Evolutionary conservation across 441 rosid species (phyloP), one percentile per base, ranked within the genome.

Genomic region (Mallotus repandus): DNA sequence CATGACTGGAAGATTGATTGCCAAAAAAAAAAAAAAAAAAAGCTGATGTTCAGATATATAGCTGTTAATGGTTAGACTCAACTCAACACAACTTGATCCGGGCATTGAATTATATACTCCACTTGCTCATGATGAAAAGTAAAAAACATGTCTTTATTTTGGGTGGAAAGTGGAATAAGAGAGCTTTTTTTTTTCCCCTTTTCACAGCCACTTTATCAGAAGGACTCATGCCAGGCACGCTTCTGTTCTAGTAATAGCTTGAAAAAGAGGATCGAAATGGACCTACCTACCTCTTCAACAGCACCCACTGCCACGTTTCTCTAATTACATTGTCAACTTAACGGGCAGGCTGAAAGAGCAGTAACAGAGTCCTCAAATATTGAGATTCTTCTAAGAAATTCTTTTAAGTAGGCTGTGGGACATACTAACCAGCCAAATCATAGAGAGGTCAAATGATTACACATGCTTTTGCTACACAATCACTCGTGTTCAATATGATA

Each of bases 61-160:
- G 29, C 12, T 81, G 89, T 75, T 86, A 90, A 81, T 89, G 19
- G 52, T 54, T 55, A 43, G 14, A 45, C 19, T 21, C 38, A 22
- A 45, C 19, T 21, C 38, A 22, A 45, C 18, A 18, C 0, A 7
- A 54, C 14, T 13, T 7, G 50, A 49, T 66, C 10, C n/a, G 38
- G 19, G 29, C 68, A 57, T 48, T 25, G 10, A 68, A 19, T 68
- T 54, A 54, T 68, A n/a, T 9, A 49, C 0, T 11, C 50, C 8
- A 25, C 25, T n/a, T 38, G 50, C 29, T 46, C 0, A 50, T 32
- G 57, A 38, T 38, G 73, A 21, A 58, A 58, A n/a, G 2, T 0
- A 14, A 21, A 55, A 41, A 41, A 38, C 32, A 38, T 21, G 38
- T 6, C 12, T 65, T 7, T 21, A 68, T 29, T 61, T 46, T 48